These are phyloP conservation scores for Lichtheimia ramosa DNA, from an alignment of 371 early-diverging fungal genomes.

Conservation along the genomic window DNA sequence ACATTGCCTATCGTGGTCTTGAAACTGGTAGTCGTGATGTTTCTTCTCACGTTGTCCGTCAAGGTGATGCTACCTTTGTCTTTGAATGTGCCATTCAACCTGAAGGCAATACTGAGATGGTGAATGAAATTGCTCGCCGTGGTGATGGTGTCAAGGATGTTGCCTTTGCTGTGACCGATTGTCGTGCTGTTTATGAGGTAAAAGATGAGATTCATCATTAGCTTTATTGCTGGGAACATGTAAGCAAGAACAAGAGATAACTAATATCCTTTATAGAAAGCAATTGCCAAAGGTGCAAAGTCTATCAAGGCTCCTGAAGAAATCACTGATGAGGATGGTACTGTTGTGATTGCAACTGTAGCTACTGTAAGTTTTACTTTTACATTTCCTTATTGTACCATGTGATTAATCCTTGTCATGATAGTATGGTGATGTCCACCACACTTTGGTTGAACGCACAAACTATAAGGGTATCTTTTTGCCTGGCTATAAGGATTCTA, in stretches of 20 bases:
- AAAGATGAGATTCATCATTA: not conserved
- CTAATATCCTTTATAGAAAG: constrained; percentile 42
- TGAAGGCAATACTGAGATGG: constrained; percentile 67
- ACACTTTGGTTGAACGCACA: constrained; percentile 89
- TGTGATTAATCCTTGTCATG: not conserved
- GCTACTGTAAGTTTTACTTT: constrained; percentile 61
- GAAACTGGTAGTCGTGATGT: constrained; percentile 92
- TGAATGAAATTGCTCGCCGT: constrained; percentile 75
- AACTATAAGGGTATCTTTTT: constrained; percentile 87
- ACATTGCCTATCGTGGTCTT: constrained; percentile 91
- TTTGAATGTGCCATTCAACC: constrained; percentile 93
- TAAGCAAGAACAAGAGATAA: not conserved
- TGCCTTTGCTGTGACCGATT: constrained; percentile 91
- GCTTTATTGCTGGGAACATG: not conserved
- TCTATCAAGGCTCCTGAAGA: constrained; percentile 83
- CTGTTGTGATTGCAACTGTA: constrained; percentile 90
- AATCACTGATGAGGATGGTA: constrained; percentile 81
- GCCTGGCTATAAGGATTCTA: constrained; percentile 70
- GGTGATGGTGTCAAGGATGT: constrained; percentile 97
- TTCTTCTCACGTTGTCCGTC: constrained; percentile 83
- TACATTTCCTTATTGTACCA: not conserved
- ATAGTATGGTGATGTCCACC: constrained; percentile 89
- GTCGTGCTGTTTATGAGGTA: constrained; percentile 68
- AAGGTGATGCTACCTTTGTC: constrained; percentile 81
- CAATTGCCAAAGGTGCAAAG: constrained; percentile 87